Evolutionary conservation across 1,284 basidiomycete genomes (phyloP), one percentile per base, ranked within the genome.

Genomic region (Rugosomyces carneus): DNA sequence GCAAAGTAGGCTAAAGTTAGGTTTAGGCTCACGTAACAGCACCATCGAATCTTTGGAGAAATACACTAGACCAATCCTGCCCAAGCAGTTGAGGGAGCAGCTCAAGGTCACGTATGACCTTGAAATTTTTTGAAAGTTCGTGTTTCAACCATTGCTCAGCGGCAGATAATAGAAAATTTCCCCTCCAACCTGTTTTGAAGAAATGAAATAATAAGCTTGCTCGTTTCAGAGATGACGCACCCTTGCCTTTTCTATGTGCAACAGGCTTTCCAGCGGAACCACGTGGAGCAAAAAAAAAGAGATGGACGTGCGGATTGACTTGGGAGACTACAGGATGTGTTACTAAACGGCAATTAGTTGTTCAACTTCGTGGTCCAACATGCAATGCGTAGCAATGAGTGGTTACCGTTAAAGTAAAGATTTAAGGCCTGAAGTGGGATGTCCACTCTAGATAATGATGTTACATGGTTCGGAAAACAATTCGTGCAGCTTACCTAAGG

Each of bases 261-360:
- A 97, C 94, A 0, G 94, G 94, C 57, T 85, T 85, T 21, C 95
- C 95, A 2, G 94, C 92, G 0, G 93, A 92, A 3, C 95, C 95
- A 56, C 91, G 77, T 23, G 93, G 89, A 0, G 92, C 92, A 59
- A 97, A 98, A 69, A 96, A 95, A 70, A 99, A 99, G n/a, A 98
- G 58, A 64, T 98, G 95, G 9, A 99, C 92, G 63, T 99, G 96
- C 0, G 94, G 95, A 59, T 98, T 99, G 23, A 91, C 93, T 69
- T 94, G 94, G 0, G 90, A 93, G 27, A 99, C 95, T 40, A 98
- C 87, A 1, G 92, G 89, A 63, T 96, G 87, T 53, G 93, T 97
- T 49, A 96, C 93, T 92, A 54, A 6, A 48, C 16, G 8, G 31
- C 13, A 41, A 18, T 20, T 9, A 5, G n/a, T n/a, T n/a, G n/a